Evolutionary conservation across 83 land plant species (phyloP), one percentile per base, ranked within the genome.

Genomic region (Picea engelmannii): DNA sequence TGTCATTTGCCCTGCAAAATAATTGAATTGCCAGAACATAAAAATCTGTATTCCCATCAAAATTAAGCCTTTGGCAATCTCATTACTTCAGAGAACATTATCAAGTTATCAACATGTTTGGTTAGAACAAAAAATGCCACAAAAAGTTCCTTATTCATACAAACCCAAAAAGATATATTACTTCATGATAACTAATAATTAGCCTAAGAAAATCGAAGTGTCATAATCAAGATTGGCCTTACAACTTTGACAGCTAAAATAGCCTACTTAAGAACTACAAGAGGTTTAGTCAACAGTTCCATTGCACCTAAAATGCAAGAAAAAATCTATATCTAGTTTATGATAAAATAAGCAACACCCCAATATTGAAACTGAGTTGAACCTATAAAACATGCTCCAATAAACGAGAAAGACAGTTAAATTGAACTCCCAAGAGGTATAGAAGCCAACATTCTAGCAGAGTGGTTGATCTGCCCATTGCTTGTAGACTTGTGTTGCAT

Each of bases 1-100:
- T 87, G 49, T 96, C 99, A 89, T 96, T 95, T 15, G 99, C 96
- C 79, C 99, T 96, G 85, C 81, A 79, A 44, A 82, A 76, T 18
- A 17, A 73, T 55, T 18, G 18, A 62, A 12, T 0, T 49, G 31
- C 63, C 58, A 81, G 58, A 44, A 52, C 6, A 49, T 81, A 23
- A 74, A 23, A 59, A 35, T n/a, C 4, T 13, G 21, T 59, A 25
- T 16, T 83, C 23, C 47, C 21, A n/a, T 73, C 13, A 73, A 44
- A 44, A 55, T 55, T 55, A 55, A 47, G 10, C 8, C 49, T 55
- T 55, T 12, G 58, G 58, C 58, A 55, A 11, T 55, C 58, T 55
- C 13, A 12, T 55, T 55, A 55, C 58, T 12, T 55, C 15, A 12
- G 13, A 55, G 3, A 55, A 55, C 58, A 55, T 55, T 55, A 12